A percentile compares a stretch with the other conserved stretches of the same genome.
Evolutionary conservation across 306 rosid genomes (phyloP).

Genomic region (Sindora glabra): DNA sequence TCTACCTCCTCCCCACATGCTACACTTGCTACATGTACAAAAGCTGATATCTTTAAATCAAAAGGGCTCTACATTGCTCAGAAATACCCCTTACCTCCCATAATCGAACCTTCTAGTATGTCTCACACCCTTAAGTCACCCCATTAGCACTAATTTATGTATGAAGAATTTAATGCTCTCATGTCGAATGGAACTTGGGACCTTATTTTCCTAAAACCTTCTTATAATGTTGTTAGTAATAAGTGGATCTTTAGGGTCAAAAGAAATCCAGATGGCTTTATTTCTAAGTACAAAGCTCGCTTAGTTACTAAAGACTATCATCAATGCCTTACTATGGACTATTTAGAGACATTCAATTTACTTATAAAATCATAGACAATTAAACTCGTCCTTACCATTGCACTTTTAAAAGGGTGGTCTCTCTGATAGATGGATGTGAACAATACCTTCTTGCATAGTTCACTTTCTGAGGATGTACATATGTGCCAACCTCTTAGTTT

Average conservation of each 20-base stretch:
- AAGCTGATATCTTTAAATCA: neutral
- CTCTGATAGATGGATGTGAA: neutral
- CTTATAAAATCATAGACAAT: neutral
- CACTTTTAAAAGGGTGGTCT: neutral
- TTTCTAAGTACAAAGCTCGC: neutral
- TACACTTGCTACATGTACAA: neutral
- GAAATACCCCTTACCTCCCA: neutral
- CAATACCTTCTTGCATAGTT: neutral
- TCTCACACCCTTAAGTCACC: neutral
- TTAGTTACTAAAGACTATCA: neutral
- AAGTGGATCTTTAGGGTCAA: neutral
- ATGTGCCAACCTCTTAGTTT: neutral
- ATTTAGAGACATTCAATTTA: neutral
- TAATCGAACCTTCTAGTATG: neutral
- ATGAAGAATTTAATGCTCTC: neutral
- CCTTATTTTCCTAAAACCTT: too few relatives aligned
- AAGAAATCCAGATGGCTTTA: neutral
- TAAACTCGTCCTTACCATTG: neutral
- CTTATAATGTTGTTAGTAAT: neutral
- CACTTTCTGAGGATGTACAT: neutral
- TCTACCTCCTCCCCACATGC: neutral
- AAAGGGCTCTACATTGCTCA: neutral
- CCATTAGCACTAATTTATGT: neutral
- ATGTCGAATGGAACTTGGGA: neutral
- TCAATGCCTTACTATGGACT: neutral